These are phyloP conservation scores for Globisporangium iwayamae DNA, from an alignment of 352 stramenopile genomes.

Conservation along the genomic window DNA sequence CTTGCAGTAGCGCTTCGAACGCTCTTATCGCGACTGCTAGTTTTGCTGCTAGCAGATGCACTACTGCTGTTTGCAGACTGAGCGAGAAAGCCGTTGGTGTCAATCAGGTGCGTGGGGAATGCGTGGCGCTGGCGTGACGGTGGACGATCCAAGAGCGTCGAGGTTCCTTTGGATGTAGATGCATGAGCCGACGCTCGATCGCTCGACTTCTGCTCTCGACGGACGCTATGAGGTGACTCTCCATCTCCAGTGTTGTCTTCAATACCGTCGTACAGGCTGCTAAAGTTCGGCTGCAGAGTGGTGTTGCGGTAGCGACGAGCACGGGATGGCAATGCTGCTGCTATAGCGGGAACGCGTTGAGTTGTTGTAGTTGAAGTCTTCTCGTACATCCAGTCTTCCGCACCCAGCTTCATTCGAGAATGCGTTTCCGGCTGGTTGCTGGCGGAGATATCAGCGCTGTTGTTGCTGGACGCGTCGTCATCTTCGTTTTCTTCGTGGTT, in stretches of 20 bases:
- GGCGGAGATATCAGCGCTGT: not conserved
- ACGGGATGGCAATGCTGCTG: slow-evolving; percentile 21
- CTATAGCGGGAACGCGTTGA: not conserved
- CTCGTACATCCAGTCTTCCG: slow-evolving; percentile 10
- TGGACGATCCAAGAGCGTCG: slow-evolving; percentile 33
- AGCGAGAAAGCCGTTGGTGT: slow-evolving; percentile 31
- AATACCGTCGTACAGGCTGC: slow-evolving; percentile 13
- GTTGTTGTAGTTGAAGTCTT: not conserved
- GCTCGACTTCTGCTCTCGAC: not conserved
- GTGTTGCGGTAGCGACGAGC: slow-evolving; percentile 22
- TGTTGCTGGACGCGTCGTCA: not conserved
- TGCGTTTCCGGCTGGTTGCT: not conserved
- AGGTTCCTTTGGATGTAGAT: not conserved
- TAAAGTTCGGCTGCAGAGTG: slow-evolving; percentile 22
- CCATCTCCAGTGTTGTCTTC: not conserved
- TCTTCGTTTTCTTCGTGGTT: slow-evolving; percentile 19
- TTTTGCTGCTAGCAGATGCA: slow-evolving; percentile 2
- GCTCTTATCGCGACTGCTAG: slow-evolving; percentile 14
- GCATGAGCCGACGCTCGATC: not conserved
- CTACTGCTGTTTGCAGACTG: not conserved
- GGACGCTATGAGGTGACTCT: not conserved
- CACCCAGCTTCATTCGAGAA: not conserved
- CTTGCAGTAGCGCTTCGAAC: slow-evolving; percentile 12
- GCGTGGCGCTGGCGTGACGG: slow-evolving; percentile 71
- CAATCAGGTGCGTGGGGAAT: slow-evolving; percentile 75